Evolutionary conservation across 306 rosid genomes (phyloP).

Genomic region (Morella rubra): DNA sequence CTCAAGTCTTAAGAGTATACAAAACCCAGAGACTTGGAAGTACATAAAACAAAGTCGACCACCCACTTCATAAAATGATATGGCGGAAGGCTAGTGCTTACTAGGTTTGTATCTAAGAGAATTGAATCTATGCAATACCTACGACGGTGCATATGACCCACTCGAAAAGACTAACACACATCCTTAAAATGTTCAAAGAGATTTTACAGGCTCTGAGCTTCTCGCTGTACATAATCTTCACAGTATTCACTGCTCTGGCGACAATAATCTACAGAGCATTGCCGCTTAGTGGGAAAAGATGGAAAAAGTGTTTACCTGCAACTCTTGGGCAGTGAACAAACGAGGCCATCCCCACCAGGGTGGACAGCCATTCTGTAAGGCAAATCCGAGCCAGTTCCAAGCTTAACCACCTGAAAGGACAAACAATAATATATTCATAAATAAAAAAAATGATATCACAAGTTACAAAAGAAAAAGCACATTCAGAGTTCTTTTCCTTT

Average conservation of each 20-base stretch:
- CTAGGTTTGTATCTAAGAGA: no score
- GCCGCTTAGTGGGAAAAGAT: not conserved
- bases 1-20: no score
- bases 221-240: not conserved
- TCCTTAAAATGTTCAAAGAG: not conserved
- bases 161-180: not conserved
- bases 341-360: constrained; percentile 68
- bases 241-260: not conserved
- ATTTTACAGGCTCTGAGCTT: not conserved
- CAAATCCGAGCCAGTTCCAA: constrained; percentile 61
- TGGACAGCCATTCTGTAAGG: constrained; percentile 91
- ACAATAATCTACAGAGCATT: not conserved
- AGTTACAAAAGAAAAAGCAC: not conserved
- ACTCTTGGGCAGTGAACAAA: constrained; percentile 67
- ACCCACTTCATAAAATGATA: no score
- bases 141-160: not conserved
- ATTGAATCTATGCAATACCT: not conserved
- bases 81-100: no score
- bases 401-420: constrained; percentile 55
- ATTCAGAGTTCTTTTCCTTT: not conserved
- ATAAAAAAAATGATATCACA: not conserved
- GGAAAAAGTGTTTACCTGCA: constrained; percentile 57
- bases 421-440: constrained; percentile 4
- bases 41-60: no score
- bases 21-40: no score